Evolutionary conservation across 495 filamentous ascomycete species (phyloP), one percentile per base, ranked within the genome.

Genomic region (Aspergillus olivimuriae): DNA sequence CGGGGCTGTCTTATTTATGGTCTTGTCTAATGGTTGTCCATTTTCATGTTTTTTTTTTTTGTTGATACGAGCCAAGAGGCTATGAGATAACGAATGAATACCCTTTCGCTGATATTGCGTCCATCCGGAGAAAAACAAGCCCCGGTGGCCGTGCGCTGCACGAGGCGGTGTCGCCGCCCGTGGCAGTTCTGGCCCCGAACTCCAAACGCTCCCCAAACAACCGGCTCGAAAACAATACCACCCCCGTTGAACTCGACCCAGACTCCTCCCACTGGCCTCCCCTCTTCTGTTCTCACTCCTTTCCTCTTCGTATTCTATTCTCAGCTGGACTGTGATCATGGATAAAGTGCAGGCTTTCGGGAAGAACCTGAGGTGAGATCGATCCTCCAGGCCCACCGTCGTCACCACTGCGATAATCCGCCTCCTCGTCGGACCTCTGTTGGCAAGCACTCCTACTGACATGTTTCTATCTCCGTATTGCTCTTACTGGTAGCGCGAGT

Each of bases 311-410:
- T 9, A 35, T 41, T 12, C n/a, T 7, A 20, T 16, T 39, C 21
- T 30, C 28, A 21, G 33, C 3, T 23, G 35, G 32, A 44, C 17
- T 35, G 24, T 19, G 51, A 62, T 48, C 59, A 85, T 85, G 81
- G 81, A 85, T 60, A 83, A 81, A 59, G 67, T 85, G 49, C 78
- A 82, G 64, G 78, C 80, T 46, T 81, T 82, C 58, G 83, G 84
- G 51, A 87, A 87, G 75, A 87, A 81, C 62, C 68, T 88, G 58
- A 74, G 77, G 76, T 84, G 61, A 53, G 77, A 41, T 40, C 14
- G 19, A 39, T 41, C 39, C 39, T 42, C 41, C 26, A 34, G 32
- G 32, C 4, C 34, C 9, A 23, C 22, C 17, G 42, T n/a, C n/a
- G n/a, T n/a, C n/a, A n/a, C n/a, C n/a, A n/a, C n/a, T n/a, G n/a